These are phyloP conservation scores for Bipolaris cookei DNA, from an alignment of 2,329 filamentous ascomycete species.

Conservation along the genomic window DNA sequence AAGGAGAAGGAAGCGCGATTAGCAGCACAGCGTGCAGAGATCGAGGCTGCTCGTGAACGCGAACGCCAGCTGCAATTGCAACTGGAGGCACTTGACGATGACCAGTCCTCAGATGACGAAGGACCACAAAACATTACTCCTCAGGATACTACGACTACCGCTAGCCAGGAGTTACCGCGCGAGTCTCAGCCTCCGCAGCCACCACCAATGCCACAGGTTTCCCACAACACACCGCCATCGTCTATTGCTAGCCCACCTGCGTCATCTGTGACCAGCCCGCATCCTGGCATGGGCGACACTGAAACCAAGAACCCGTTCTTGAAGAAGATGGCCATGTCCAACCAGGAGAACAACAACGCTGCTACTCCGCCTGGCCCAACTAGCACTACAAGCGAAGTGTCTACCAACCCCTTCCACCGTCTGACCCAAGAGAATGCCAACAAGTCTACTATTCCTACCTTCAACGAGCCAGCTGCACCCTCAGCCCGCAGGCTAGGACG, in stretches of 20 bases:
- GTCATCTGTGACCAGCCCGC: slow-evolving; percentile 56
- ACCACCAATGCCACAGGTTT: slow-evolving; percentile 50
- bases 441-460: slow-evolving; percentile 49
- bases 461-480: slow-evolving; percentile 57
- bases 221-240: slow-evolving; percentile 56
- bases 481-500: slow-evolving; percentile 62
- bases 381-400: slow-evolving; percentile 57
- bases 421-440: slow-evolving; percentile 70
- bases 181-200: slow-evolving; percentile 55
- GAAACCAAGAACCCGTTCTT: slow-evolving; percentile 97
- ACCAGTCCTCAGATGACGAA: slow-evolving; percentile 73
- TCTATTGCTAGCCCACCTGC: slow-evolving; percentile 55
- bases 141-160: slow-evolving; percentile 64
- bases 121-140: slow-evolving; percentile 73
- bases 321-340: slow-evolving; percentile 80
- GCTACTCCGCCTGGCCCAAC: slow-evolving; percentile 50
- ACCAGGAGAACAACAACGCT: slow-evolving; percentile 56
- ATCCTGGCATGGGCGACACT: slow-evolving; percentile 63
- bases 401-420: slow-evolving; percentile 94
- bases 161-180: slow-evolving; percentile 60
- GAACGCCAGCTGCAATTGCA: slow-evolving; percentile 89
- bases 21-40: slow-evolving; percentile 84
- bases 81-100: slow-evolving; percentile 78
- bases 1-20: slow-evolving; percentile 88
- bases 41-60: slow-evolving; percentile 87